Evolutionary conservation across 1,139 yeast genomes (phyloP).

Genomic region (Protomyces lactucae-debilis): DNA sequence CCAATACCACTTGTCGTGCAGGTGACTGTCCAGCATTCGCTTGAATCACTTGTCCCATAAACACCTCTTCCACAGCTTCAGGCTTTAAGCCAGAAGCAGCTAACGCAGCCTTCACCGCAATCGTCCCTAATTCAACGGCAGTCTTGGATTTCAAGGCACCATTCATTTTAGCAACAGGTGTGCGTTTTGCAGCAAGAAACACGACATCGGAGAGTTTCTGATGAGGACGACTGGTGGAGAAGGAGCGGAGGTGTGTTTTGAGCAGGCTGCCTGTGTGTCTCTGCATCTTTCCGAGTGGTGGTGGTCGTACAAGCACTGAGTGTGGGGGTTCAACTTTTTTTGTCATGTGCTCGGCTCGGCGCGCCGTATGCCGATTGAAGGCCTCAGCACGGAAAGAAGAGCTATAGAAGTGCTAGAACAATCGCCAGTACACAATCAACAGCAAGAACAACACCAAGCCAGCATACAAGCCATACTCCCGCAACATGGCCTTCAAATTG

Average conservation of each 20-base stretch:
- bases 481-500: constrained; percentile 78
- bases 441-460: constrained; percentile 70
- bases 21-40: constrained; percentile 97
- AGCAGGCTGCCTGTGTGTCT: background rate
- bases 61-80: constrained; percentile 72
- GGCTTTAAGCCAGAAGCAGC: constrained; percentile 50
- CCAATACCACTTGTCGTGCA: constrained; percentile 93
- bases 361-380: no score
- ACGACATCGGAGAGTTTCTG: constrained; percentile 49
- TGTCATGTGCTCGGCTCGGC: no score
- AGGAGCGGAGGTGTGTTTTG: background rate
- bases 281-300: background rate
- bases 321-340: no score
- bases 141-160: constrained; percentile 70
- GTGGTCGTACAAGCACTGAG: no score
- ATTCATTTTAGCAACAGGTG: constrained; percentile 92
- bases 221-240: background rate
- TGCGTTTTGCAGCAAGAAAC: constrained; percentile 85
- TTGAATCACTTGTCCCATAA: constrained; percentile 87
- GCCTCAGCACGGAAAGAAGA: background rate
- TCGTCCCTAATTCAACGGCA: constrained; percentile 82
- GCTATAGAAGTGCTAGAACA: constrained; percentile 7
- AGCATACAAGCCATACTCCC: constrained; percentile 83
- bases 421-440: constrained; percentile 60
- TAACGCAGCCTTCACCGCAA: constrained; percentile 59